Evolutionary conservation across 176 grass and related monocot genomes (phyloP).

Genomic region (Puccinellia tenuiflora): DNA sequence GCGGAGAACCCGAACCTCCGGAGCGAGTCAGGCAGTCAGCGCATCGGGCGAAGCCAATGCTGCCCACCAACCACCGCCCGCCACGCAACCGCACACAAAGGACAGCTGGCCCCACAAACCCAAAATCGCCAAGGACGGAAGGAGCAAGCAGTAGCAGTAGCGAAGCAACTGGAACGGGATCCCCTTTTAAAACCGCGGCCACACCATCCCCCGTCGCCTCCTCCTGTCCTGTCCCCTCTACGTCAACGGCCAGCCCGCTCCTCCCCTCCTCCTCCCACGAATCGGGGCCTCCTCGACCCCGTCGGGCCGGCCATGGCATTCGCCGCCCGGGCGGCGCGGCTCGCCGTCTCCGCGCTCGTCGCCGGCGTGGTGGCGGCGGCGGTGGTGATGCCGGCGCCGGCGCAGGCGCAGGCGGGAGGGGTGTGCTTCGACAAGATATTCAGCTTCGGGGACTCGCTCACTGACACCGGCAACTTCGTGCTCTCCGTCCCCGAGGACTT

Average conservation of each 20-base stretch:
- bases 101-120: background rate
- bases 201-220: background rate
- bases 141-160: background rate
- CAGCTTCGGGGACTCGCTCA: conserved; percentile 81
- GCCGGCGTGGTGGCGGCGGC: background rate
- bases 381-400: background rate
- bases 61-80: background rate
- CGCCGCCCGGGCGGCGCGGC: background rate
- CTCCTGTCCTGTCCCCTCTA: background rate
- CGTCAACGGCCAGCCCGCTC: conserved; percentile 32
- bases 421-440: conserved; percentile 73
- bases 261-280: conserved; percentile 16
- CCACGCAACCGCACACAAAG: background rate
- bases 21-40: background rate
- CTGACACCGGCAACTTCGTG: conserved; percentile 81
- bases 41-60: background rate
- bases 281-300: background rate
- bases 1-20: background rate
- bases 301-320: conserved; percentile 32
- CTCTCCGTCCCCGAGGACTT: conserved; percentile 49
- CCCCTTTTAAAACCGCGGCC: conserved; percentile 32
- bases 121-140: background rate
- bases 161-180: background rate
- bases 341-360: background rate
- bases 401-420: conserved; percentile 16